A percentile compares a stretch with the other conserved stretches of the same genome.
Conservation (phyloP, 345 rosid species). For the Rhodamnia argentea region DNA sequence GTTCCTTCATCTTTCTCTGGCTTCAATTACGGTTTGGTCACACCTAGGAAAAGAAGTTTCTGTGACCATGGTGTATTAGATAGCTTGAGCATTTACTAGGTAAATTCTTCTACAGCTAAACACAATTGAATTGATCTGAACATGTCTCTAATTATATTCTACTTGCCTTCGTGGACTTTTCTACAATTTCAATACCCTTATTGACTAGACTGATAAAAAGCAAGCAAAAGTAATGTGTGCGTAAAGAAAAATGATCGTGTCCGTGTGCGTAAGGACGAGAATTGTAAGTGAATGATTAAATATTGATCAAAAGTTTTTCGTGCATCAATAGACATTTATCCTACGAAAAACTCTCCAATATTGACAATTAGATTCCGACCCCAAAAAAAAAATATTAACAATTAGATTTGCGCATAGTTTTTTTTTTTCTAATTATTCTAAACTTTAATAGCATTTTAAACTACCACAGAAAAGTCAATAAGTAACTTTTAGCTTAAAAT, state of each 20-base stretch:
- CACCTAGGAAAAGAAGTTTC: not conserved
- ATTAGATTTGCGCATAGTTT: not conserved
- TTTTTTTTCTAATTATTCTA: not conserved
- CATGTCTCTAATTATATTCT: not conserved
- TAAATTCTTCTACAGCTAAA: not conserved
- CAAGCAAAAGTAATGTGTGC: not conserved
- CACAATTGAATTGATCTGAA: not conserved
- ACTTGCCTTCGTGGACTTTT: not conserved
- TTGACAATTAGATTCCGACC: no score
- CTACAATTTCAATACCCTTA: not conserved
- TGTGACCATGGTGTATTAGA: not conserved
- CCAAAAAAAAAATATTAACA: no score
- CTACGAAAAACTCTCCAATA: not conserved
- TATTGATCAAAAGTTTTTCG: not conserved
- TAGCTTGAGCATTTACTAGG: not conserved
- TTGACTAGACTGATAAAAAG: not conserved
- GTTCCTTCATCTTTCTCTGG: not conserved
- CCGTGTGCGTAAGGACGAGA: no score
- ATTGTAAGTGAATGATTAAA: not conserved
- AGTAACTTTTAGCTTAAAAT: not conserved
- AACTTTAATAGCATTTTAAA: not conserved
- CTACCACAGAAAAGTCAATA: not conserved
- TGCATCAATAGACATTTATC: not conserved
- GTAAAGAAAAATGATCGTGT: not conserved
- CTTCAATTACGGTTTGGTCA: not conserved